A percentile compares a stretch with the other conserved stretches of the same genome.
Conservation (phyloP, 495 filamentous ascomycete species). For the Trichoderma orchidacearum region DNA sequence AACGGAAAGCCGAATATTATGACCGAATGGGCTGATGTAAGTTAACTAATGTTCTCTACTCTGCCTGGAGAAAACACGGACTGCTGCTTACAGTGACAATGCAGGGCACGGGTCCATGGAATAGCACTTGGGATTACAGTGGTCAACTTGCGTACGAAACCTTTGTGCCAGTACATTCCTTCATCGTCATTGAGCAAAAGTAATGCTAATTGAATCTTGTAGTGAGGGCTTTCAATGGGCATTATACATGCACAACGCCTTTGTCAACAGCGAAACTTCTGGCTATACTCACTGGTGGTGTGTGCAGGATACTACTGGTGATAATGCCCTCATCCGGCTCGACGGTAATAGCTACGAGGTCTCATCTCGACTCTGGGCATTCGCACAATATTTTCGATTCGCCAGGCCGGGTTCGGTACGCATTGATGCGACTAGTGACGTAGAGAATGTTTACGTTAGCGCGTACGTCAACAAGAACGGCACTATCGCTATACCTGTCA, state of each 20-base stretch:
- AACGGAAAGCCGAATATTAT: neutral
- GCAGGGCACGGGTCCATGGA: conserved; percentile 8
- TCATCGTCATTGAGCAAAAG: no score
- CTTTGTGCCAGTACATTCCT: no score
- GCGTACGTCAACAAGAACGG: conserved; percentile 33
- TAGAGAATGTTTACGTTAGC: conserved; percentile 17
- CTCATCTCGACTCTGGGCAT: conserved; percentile 32
- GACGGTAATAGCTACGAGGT: conserved; percentile 17
- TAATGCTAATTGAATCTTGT: no score
- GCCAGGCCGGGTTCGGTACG: conserved; percentile 28
- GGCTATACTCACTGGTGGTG: conserved; percentile 39
- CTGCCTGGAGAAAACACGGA: no score
- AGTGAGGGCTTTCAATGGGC: conserved; percentile 41
- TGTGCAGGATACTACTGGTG: conserved; percentile 21
- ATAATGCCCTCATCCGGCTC: conserved; percentile 23
- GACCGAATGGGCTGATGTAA: neutral
- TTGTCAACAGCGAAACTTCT: conserved; percentile 24
- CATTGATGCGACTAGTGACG: conserved; percentile 12
- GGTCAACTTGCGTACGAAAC: neutral
- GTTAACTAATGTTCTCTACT: neutral
- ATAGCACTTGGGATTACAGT: conserved; percentile 9
- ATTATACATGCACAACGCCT: conserved; percentile 28
- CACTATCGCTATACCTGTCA: conserved; percentile 23
- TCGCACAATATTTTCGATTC: conserved; percentile 28
- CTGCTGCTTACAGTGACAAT: neutral